Percentiles rank a stretch among this genome's conserved stretches.
Evolutionary conservation across 768 basidiomycete species (phyloP).

Genomic region (Obba rivulosa): DNA sequence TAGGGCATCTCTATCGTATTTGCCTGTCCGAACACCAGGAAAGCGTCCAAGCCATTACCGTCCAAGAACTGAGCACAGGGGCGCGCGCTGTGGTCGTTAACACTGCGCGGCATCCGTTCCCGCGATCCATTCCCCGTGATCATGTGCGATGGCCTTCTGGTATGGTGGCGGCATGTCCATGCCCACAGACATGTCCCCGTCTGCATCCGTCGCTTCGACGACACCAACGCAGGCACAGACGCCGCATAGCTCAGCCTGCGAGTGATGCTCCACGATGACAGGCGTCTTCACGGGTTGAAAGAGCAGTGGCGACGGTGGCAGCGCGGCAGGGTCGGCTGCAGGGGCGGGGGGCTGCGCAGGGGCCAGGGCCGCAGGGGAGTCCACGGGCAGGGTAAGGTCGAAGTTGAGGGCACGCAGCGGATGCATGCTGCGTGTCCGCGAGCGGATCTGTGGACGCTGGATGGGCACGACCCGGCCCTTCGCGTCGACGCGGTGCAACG

Average conservation of each 20-base stretch:
- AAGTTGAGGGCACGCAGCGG: slow-evolving; percentile 5
- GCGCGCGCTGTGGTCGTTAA: too few species aligned
- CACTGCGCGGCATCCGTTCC: neutral
- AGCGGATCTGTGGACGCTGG: slow-evolving; percentile 11
- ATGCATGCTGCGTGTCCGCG: slow-evolving; percentile 22
- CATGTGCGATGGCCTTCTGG: neutral
- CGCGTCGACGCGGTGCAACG: slow-evolving; percentile 5
- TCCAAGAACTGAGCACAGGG: too few species aligned
- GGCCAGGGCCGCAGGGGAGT: neutral
- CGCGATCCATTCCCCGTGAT: neutral
- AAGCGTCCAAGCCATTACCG: too few species aligned
- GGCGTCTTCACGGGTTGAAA: slow-evolving; percentile 10
- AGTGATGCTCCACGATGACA: slow-evolving; percentile 9
- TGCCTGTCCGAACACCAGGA: too few species aligned
- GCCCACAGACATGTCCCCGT: slow-evolving; percentile 19
- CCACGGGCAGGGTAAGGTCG: neutral
- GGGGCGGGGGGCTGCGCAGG: neutral
- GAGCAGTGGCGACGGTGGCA: slow-evolving; percentile 9
- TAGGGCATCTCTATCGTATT: too few species aligned
- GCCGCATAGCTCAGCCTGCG: neutral
- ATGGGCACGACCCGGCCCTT: slow-evolving; percentile 9
- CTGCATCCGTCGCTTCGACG: neutral
- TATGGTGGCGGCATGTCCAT: slow-evolving; percentile 17
- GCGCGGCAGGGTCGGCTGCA: neutral
- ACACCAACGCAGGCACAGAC: neutral